These are phyloP conservation scores for Cyathus pygmaeus DNA, from an alignment of 1,284 basidiomycete genomes.

Conservation along the genomic window DNA sequence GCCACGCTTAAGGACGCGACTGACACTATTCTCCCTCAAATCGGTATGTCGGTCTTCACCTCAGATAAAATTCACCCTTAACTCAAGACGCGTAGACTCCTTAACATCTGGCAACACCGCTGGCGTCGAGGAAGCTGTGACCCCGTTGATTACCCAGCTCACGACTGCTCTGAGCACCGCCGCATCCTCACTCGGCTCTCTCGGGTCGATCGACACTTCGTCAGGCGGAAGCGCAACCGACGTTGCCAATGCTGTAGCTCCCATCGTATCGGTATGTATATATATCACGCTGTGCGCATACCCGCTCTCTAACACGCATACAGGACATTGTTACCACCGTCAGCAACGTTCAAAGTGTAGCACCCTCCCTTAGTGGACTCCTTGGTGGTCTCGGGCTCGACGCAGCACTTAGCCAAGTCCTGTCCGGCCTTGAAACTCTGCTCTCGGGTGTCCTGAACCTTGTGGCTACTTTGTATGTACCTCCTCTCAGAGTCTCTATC, in stretches of 20 bases:
- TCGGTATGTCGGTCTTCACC: not conserved
- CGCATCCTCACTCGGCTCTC: constrained; percentile 20
- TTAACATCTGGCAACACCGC: constrained; percentile 24
- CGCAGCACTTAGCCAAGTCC: constrained; percentile 1
- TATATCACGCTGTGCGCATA: not conserved
- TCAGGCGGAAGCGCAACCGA: constrained; percentile 27
- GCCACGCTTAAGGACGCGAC: not conserved
- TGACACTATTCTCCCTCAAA: constrained; percentile 3
- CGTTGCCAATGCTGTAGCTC: constrained; percentile 33
- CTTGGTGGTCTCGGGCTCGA: constrained; percentile 2
- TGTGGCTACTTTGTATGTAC: not conserved
- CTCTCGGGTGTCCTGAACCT: constrained; percentile 3
- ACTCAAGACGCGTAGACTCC: constrained; percentile 7
- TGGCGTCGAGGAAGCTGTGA: constrained; percentile 27
- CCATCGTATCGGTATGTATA: constrained; percentile 28
- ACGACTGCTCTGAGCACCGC: constrained; percentile 33
- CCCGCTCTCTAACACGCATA: not conserved
- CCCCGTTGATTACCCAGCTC: constrained; percentile 38
- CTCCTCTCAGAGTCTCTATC: not conserved
- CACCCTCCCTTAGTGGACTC: not conserved
- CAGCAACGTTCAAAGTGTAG: constrained; percentile 16
- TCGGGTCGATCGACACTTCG: constrained; percentile 13
- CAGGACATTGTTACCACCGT: constrained; percentile 35
- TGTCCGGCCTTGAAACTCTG: constrained; percentile 2
- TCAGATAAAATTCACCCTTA: not conserved